Percentiles rank a stretch among this genome's conserved stretches.
phyloP scores from a whole-genome alignment of 495 filamentous ascomycete species.

The Hyaloscypha finlandica region DNA sequence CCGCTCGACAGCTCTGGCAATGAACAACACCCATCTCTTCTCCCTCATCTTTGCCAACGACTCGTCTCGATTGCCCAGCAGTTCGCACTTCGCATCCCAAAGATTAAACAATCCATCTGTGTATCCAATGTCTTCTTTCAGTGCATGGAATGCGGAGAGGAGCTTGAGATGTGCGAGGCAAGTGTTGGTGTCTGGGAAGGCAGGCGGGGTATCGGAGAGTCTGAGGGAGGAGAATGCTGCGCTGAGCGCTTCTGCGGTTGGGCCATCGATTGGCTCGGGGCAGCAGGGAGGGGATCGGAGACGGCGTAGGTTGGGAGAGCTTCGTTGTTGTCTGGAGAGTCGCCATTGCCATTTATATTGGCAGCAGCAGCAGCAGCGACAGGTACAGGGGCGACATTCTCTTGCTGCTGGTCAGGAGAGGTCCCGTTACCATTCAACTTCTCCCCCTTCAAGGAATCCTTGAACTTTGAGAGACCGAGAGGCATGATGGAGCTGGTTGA shows the following conservation, averaged over 20 bases:
- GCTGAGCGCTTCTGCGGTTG: conserved; percentile 36
- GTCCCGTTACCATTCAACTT: neutral
- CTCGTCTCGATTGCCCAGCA: conserved; percentile 31
- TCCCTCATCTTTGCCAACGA: conserved; percentile 60
- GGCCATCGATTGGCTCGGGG: neutral
- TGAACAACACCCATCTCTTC: conserved; percentile 80
- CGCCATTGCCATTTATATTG: neutral
- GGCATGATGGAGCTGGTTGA: neutral
- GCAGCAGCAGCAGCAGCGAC: neutral
- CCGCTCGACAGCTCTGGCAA: conserved; percentile 70
- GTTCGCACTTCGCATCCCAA: conserved; percentile 46
- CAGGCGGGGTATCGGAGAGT: conserved; percentile 30
- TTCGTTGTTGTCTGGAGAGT: conserved; percentile 22
- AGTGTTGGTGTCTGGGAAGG: conserved; percentile 39
- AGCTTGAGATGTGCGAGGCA: conserved; percentile 80
- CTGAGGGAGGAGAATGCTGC: conserved; percentile 45
- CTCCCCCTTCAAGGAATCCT: neutral
- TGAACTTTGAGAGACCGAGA: neutral
- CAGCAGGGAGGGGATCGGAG: conserved; percentile 3
- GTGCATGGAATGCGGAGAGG: conserved; percentile 64
- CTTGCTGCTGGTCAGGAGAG: neutral
- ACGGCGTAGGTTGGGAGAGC: conserved; percentile 32
- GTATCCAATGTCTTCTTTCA: conserved; percentile 66
- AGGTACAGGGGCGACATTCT: neutral
- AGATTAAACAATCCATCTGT: conserved; percentile 68